Evolutionary conservation across 148 eudicot species (phyloP).

Genomic region (Diospyros lotus): DNA sequence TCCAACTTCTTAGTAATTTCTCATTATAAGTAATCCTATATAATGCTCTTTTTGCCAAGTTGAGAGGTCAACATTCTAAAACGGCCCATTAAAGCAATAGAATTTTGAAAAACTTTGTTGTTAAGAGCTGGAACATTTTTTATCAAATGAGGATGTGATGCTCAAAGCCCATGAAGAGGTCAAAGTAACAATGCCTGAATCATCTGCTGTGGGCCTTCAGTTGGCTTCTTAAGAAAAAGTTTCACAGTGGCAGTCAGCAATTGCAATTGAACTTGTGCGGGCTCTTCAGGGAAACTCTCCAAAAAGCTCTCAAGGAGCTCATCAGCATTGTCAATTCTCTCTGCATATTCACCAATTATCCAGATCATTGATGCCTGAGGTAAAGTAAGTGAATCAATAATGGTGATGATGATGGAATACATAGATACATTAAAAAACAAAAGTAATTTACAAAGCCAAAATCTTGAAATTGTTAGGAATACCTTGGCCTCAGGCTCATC

Average conservation of each 20-base stretch:
- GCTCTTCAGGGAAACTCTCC: conserved; percentile 94
- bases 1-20: no score
- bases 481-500: conserved; percentile 99
- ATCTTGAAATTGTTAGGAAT: conserved; percentile 15
- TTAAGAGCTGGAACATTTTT: not conserved
- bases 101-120: no score
- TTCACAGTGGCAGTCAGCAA: conserved; percentile 93
- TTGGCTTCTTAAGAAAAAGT: conserved; percentile 96
- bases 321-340: conserved; percentile 98
- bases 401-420: not conserved
- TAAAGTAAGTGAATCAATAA: not conserved
- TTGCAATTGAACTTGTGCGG: conserved; percentile 96
- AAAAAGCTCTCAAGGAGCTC: conserved; percentile 95
- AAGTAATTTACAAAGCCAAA: conserved; percentile 12
- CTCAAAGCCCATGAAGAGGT: not conserved
- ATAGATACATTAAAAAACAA: not conserved
- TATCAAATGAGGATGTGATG: not conserved
- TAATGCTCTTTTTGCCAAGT: not conserved
- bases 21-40: no score
- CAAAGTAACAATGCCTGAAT: conserved; percentile 63
- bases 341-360: conserved; percentile 99
- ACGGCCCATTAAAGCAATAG: not conserved
- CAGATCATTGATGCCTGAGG: conserved; percentile 95
- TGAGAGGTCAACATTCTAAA: not conserved
- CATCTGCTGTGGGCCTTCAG: conserved; percentile 99